phyloP scores from a whole-genome alignment of 1,284 basidiomycete species.

The Naganishia cerealis region DNA sequence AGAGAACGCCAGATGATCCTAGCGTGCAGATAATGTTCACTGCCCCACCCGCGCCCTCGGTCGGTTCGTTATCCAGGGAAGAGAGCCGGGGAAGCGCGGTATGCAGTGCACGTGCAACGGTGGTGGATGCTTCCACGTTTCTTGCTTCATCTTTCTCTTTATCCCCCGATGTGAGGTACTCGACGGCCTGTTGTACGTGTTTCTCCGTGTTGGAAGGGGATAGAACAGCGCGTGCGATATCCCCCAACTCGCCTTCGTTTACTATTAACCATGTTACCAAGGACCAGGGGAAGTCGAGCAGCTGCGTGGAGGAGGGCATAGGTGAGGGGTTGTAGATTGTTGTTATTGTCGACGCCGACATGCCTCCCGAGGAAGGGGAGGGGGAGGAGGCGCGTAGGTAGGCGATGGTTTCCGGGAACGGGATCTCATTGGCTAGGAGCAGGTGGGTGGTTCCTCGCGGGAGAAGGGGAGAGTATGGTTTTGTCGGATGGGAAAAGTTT shows the following conservation, averaged over 20 bases:
- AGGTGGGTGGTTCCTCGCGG: constrained; percentile 51
- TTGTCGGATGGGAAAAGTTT: constrained; percentile 42
- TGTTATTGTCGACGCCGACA: constrained; percentile 36
- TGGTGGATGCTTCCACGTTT: background rate
- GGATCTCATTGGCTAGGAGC: constrained; percentile 63
- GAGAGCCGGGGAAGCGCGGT: constrained; percentile 3
- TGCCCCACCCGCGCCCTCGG: background rate
- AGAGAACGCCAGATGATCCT: constrained; percentile 37
- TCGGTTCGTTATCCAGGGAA: background rate
- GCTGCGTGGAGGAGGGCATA: constrained; percentile 55
- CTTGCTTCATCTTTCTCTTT: background rate
- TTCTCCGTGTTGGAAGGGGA: background rate
- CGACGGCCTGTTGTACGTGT: constrained; percentile 9
- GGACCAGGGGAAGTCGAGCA: constrained; percentile 56
- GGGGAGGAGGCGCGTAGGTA: constrained; percentile 46
- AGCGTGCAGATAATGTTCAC: constrained; percentile 32
- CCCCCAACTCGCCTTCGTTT: constrained; percentile 57
- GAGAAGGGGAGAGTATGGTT: constrained; percentile 33
- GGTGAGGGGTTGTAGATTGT: constrained; percentile 62
- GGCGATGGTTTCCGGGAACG: constrained; percentile 54
- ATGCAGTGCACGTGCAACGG: constrained; percentile 5
- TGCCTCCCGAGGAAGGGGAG: constrained; percentile 35
- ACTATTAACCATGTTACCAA: constrained; percentile 58
- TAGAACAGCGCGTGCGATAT: constrained; percentile 28
- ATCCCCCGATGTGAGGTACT: background rate